Percentiles rank a stretch among this genome's conserved stretches.
phyloP scores from a whole-genome alignment of 192 early-diverging fungal species.

The Coemansia sp. region DNA sequence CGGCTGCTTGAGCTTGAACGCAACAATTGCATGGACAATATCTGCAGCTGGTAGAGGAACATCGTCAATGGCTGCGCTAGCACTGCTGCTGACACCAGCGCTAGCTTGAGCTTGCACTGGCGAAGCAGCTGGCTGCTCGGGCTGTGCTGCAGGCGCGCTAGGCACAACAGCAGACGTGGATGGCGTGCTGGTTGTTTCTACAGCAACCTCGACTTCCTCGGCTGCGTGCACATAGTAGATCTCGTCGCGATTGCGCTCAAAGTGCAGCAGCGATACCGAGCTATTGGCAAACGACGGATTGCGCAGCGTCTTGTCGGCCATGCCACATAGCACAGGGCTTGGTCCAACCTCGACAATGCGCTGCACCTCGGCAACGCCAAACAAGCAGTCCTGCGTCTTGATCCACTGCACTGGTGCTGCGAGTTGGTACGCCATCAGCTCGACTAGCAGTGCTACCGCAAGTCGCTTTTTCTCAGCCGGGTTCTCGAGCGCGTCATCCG shows the following conservation, averaged over 20 bases:
- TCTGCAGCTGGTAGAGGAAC: slow-evolving; percentile 77
- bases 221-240: slow-evolving; percentile 13
- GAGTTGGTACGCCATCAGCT: slow-evolving; percentile 91
- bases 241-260: slow-evolving; percentile 22
- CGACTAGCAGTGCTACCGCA: slow-evolving; percentile 76
- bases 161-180: neutral
- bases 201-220: neutral
- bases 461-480: slow-evolving; percentile 69
- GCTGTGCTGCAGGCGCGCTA: neutral
- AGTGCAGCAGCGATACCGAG: slow-evolving; percentile 14
- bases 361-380: slow-evolving; percentile 72
- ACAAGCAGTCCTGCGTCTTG: slow-evolving; percentile 84
- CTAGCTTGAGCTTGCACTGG: neutral
- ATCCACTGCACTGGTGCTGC: slow-evolving; percentile 94
- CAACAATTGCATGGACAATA: slow-evolving; percentile 75
- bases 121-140: neutral
- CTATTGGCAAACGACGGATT: neutral
- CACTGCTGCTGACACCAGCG: neutral
- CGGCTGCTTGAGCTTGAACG: slow-evolving; percentile 88
- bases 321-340: slow-evolving; percentile 80
- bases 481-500: neutral
- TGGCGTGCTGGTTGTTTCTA: neutral
- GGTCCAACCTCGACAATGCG: slow-evolving; percentile 90
- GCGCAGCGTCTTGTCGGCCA: slow-evolving; percentile 63
- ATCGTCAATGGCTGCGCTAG: slow-evolving; percentile 55